Evolutionary conservation across 768 basidiomycete genomes (phyloP), one percentile per base, ranked within the genome.

Genomic region (Coprinopsis sp.): DNA sequence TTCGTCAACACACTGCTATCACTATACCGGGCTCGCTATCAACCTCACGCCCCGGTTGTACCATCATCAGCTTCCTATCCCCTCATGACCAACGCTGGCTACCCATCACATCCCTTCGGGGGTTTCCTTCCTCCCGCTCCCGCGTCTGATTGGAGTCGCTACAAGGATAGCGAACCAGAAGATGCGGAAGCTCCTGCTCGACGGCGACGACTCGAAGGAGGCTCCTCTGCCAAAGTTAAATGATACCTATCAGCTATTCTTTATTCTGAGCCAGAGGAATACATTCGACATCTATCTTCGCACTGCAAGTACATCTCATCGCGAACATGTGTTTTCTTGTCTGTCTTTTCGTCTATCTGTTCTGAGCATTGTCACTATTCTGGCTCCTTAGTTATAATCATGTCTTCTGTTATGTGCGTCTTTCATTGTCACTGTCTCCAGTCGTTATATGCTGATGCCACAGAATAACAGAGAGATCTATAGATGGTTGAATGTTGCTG

Each of bases 1-100:
- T 87, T 91, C 68, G 77, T 90, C 65, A 91, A 91, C 65, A 68
- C 84, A n/a, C 65, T 90, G 44, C 71, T 90, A 44, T 84, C 84
- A 28, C 72, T 90, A 30, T 90, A 87, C 63, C 85, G 88, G 42
- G 71, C 85, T 34, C 77, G 79, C 56, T 76, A 78, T 59, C 76
- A 77, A 28, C 73, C 77, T 55, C 46, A 66, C 49, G 59, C 58
- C 36, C 54, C 63, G 39, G 60, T 62, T 38, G 61, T 58, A 43
- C 66, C 63, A 44, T 58, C 50, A 56, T 65, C 67, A 49, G 64
- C 64, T 47, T 60, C 64, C 60, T 68, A 73, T 68, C 62, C 70
- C 64, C 52, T 69, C 54, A 38, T 56, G 63, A 47, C 74, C 62
- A 49, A 58, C 57, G 51, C 54, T 40, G 64, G 74, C 28, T 76